Evolutionary conservation across 768 basidiomycete species (phyloP).

Genomic region (Gymnopilus junonius): DNA sequence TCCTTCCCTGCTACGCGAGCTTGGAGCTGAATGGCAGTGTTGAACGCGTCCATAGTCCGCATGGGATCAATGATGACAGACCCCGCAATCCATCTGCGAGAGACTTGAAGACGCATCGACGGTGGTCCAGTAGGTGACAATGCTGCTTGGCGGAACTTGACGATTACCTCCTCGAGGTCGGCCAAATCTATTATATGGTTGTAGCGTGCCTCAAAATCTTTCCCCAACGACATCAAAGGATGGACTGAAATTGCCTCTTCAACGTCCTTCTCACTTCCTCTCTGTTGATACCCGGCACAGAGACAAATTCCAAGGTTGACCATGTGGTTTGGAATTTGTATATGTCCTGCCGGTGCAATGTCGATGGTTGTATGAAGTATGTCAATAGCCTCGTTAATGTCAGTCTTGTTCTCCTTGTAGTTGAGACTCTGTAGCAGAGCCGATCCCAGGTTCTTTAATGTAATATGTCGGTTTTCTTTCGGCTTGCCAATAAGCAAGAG

Average conservation of each 20-base stretch:
- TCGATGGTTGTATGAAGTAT: background rate
- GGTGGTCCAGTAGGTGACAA: background rate
- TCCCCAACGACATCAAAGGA: background rate
- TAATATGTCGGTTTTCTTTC: background rate
- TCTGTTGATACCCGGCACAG: conserved; percentile 12
- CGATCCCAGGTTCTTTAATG: background rate
- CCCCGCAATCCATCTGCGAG: background rate
- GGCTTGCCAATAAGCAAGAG: background rate
- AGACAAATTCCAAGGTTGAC: background rate
- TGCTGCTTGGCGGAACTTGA: background rate
- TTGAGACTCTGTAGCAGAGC: background rate
- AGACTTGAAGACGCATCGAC: background rate
- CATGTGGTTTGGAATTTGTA: background rate
- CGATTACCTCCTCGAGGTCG: background rate
- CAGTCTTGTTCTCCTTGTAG: background rate
- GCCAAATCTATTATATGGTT: background rate
- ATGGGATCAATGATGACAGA: background rate
- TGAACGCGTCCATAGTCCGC: background rate
- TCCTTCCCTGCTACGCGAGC: background rate
- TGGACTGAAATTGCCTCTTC: conserved; percentile 20
- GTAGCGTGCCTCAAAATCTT: background rate
- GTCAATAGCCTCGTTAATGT: background rate
- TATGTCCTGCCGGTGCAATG: conserved; percentile 7
- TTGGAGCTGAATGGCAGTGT: background rate
- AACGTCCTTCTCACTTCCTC: conserved; percentile 28